Conservation (phyloP, 2,329 filamentous ascomycete species). For the Fusarium fracticaudum region DNA sequence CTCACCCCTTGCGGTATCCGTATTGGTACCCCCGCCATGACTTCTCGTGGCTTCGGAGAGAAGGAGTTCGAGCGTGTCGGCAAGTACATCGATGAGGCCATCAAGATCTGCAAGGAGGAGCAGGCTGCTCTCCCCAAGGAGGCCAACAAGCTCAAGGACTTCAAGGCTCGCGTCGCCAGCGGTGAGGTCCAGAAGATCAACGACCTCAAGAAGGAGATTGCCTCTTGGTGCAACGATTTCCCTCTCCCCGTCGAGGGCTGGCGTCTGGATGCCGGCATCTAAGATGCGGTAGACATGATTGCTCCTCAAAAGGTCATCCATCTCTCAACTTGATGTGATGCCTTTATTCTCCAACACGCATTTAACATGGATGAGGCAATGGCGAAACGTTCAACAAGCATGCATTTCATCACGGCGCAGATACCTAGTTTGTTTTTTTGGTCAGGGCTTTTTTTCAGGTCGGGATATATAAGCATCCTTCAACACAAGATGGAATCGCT, state of each 20-base stretch:
- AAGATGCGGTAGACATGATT: constrained; percentile 44
- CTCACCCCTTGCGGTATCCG: constrained; percentile 94
- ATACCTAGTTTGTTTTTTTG: constrained; percentile 40
- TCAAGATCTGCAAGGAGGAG: constrained; percentile 90
- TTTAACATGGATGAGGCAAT: constrained; percentile 47
- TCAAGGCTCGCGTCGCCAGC: constrained; percentile 88
- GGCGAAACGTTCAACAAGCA: constrained; percentile 47
- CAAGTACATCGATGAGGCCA: constrained; percentile 85
- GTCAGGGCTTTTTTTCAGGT: constrained; percentile 30
- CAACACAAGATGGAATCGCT: constrained; percentile 40
- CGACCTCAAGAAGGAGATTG: constrained; percentile 87
- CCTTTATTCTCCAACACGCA: constrained; percentile 35
- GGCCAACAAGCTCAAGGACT: constrained; percentile 99
- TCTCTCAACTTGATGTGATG: constrained; percentile 22
- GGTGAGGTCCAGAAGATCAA: constrained; percentile 85
- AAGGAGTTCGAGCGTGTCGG: constrained; percentile 93
- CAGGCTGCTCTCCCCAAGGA: constrained; percentile 90
- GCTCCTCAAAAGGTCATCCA: constrained; percentile 3
- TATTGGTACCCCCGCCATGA: constrained; percentile 98
- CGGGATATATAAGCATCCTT: constrained; percentile 40
- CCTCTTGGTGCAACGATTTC: constrained; percentile 87
- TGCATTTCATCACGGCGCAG: constrained; percentile 46
- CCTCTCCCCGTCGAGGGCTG: constrained; percentile 87
- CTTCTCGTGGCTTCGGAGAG: constrained; percentile 90
- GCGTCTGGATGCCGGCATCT: constrained; percentile 69